A percentile compares a stretch with the other conserved stretches of the same genome.
phyloP scores from a whole-genome alignment of 2,329 filamentous ascomycete species.

The Colletotrichum liriopes region DNA sequence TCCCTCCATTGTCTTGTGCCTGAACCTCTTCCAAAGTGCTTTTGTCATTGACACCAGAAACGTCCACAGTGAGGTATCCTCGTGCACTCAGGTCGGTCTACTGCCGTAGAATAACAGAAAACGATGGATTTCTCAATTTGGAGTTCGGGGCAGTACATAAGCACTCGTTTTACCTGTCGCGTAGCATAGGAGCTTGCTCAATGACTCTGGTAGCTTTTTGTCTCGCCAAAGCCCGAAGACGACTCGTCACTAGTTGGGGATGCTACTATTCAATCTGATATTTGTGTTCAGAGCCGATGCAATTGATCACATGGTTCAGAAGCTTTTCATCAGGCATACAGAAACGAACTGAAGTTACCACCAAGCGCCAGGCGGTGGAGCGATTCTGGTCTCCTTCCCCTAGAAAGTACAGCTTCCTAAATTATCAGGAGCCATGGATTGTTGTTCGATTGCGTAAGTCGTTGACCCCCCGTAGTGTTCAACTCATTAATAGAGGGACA shows the following conservation, averaged over 20 bases:
- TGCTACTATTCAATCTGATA: not conserved
- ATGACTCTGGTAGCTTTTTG: not conserved
- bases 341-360: not conserved
- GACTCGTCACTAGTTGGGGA: not conserved
- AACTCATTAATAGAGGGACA: too few relatives aligned
- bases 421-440: not conserved
- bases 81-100: not conserved
- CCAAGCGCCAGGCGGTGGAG: not conserved
- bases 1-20: not conserved
- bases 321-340: not conserved
- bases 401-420: too few relatives aligned
- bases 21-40: not conserved
- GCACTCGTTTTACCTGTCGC: too few relatives aligned
- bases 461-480: too few relatives aligned
- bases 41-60: not conserved
- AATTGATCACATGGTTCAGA: too few relatives aligned
- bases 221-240: not conserved
- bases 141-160: not conserved
- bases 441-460: not conserved
- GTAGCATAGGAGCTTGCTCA: not conserved
- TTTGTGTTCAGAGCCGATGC: not conserved
- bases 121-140: not conserved
- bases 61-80: not conserved
- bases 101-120: not conserved
- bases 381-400: too few relatives aligned